Evolutionary conservation across 345 rosid species (phyloP).

Genomic region (Gossypium arboreum): DNA sequence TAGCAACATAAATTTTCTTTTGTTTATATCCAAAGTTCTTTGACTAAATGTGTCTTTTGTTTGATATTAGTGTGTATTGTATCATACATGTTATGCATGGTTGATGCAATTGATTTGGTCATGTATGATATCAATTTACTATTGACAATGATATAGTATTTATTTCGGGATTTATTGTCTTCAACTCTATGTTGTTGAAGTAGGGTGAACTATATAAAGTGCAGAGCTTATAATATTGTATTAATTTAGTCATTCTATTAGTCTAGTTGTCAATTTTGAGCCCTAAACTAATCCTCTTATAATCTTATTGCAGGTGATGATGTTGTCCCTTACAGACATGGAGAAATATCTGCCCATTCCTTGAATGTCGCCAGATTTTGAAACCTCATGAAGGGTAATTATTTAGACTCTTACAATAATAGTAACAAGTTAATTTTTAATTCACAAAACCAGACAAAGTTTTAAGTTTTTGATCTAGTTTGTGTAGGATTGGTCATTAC

Average conservation of each 20-base stretch:
- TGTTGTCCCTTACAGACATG: slow-evolving; percentile 62
- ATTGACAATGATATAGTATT: background rate
- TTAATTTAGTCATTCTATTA: too few relatives aligned
- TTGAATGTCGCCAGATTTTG: slow-evolving; percentile 64
- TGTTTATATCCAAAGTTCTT: background rate
- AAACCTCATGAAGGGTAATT: slow-evolving; percentile 63
- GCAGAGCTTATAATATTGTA: background rate
- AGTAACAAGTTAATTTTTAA: background rate
- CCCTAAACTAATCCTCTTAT: background rate
- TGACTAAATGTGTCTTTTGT: background rate
- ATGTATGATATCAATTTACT: background rate
- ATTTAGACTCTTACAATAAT: background rate
- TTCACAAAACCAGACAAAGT: background rate
- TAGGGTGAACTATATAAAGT: background rate
- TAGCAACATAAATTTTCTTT: background rate
- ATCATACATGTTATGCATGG: background rate
- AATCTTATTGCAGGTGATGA: slow-evolving; percentile 57
- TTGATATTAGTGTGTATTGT: background rate
- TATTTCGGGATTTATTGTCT: background rate
- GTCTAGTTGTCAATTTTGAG: too few relatives aligned
- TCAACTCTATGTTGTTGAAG: background rate
- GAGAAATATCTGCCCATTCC: slow-evolving; percentile 71
- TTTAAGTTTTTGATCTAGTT: slow-evolving; percentile 8
- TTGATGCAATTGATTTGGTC: background rate
- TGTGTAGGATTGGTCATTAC: slow-evolving; percentile 79